Conservation (phyloP, 139 green algal genomes). For the Chlorella sp. region DNA sequence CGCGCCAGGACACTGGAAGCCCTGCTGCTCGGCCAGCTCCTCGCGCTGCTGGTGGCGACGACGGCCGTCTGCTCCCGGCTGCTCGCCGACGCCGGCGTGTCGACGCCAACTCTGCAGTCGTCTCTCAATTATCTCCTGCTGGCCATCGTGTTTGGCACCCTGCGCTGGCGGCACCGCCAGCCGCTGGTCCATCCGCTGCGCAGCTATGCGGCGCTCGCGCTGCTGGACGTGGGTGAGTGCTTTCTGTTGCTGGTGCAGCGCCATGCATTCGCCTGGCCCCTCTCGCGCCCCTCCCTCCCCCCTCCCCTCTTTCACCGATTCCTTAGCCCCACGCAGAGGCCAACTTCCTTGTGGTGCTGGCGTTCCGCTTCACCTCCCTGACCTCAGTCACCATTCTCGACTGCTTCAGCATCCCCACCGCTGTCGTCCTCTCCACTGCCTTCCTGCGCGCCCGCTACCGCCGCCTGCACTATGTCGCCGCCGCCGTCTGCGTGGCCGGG, state of each 20-base stretch:
- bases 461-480: constrained; percentile 53
- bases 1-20: constrained; percentile 21
- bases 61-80: constrained; percentile 62
- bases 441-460: constrained; percentile 52
- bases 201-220: constrained; percentile 63
- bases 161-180: background rate
- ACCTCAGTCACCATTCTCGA: constrained; percentile 81
- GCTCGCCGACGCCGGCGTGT: too few species aligned
- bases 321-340: too few species aligned
- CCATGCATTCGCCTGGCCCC: too few species aligned
- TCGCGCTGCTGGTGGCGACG: constrained; percentile 57
- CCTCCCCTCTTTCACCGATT: too few species aligned
- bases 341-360: constrained; percentile 59
- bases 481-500: constrained; percentile 64
- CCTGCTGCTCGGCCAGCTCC: constrained; percentile 50
- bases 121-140: constrained; percentile 73
- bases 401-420: constrained; percentile 75
- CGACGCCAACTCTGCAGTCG: constrained; percentile 61
- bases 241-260: too few species aligned
- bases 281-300: too few species aligned
- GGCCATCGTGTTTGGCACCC: constrained; percentile 24
- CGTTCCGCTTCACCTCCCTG: constrained; percentile 83
- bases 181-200: constrained; percentile 15
- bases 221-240: constrained; percentile 80
- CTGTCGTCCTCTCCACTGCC: constrained; percentile 37